A percentile compares a stretch with the other conserved stretches of the same genome.
Evolutionary conservation across 805 yeast genomes (phyloP).

Genomic region (Barnettozyma sucrosica): DNA sequence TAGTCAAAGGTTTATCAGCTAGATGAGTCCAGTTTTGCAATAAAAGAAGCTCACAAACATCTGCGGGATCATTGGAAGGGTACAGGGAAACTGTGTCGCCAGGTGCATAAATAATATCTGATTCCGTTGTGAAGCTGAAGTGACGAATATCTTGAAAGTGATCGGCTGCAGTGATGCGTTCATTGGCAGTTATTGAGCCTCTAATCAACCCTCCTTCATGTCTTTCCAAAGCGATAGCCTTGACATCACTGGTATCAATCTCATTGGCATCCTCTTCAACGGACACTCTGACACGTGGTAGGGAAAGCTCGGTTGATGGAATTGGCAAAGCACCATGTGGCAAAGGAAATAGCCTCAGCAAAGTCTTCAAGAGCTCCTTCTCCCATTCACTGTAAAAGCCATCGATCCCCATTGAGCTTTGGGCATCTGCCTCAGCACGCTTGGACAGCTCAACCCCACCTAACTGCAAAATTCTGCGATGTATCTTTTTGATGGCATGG

Average conservation of each 20-base stretch:
- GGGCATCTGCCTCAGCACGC: slow-evolving; percentile 88
- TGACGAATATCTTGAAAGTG: slow-evolving; percentile 92
- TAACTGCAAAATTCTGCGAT: slow-evolving; percentile 67
- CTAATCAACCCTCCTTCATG: slow-evolving; percentile 18
- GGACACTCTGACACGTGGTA: slow-evolving; percentile 30
- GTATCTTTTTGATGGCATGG: slow-evolving; percentile 80
- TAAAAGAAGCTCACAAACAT: slow-evolving; percentile 59
- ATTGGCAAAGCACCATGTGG: slow-evolving; percentile 28
- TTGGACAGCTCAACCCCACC: slow-evolving; percentile 71
- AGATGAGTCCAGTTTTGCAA: slow-evolving; percentile 68
- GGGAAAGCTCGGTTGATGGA: slow-evolving; percentile 31
- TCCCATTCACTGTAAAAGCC: slow-evolving; percentile 76
- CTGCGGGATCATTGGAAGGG: slow-evolving; percentile 60
- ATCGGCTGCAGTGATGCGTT: slow-evolving; percentile 56
- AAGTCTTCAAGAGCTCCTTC: slow-evolving; percentile 34
- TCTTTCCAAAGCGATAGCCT: slow-evolving; percentile 29
- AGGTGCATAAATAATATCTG: slow-evolving; percentile 42
- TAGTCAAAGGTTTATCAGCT: slow-evolving; percentile 56
- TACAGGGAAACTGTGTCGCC: slow-evolving; percentile 81
- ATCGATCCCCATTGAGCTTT: slow-evolving; percentile 69
- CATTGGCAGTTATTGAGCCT: slow-evolving; percentile 47
- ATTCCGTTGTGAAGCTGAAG: slow-evolving; percentile 26
- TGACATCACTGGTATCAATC: slow-evolving; percentile 26
- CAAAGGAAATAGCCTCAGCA: slow-evolving; percentile 32
- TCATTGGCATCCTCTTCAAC: slow-evolving; percentile 27